Percentiles rank a stretch among this genome's conserved stretches.
Evolutionary conservation across 2,329 filamentous ascomycete genomes (phyloP).

Genomic region (Ambrosiella xylebori): DNA sequence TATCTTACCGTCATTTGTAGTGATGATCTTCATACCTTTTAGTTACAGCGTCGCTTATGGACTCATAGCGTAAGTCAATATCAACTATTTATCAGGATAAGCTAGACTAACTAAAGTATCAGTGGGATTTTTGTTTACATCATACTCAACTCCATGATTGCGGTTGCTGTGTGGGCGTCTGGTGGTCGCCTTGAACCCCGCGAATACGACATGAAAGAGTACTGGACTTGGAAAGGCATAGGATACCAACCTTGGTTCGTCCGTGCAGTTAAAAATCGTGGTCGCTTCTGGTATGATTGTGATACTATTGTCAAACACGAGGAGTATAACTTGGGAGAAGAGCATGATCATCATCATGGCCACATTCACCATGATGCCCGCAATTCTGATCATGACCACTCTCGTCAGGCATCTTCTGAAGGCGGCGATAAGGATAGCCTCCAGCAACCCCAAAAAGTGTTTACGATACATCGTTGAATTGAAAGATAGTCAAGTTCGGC

Average conservation of each 20-base stretch:
- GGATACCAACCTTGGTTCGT: constrained; percentile 32
- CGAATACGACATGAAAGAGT: constrained; percentile 37
- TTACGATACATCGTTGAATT: background rate
- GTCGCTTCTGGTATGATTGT: constrained; percentile 9
- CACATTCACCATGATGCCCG: background rate
- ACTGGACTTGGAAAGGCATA: constrained; percentile 35
- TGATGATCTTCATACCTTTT: constrained; percentile 59
- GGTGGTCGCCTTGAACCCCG: constrained; percentile 28
- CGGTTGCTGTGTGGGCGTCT: constrained; percentile 27
- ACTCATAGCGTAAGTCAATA: constrained; percentile 43
- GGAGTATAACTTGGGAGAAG: constrained; percentile 11
- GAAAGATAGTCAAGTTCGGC: no score
- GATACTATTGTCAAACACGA: constrained; percentile 11
- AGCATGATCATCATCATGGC: background rate
- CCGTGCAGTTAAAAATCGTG: constrained; percentile 19
- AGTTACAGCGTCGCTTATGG: constrained; percentile 66
- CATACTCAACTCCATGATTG: constrained; percentile 31
- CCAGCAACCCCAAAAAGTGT: constrained; percentile 9
- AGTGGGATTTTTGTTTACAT: constrained; percentile 38
- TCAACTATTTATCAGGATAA: constrained; percentile 12
- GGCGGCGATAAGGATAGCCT: constrained; percentile 12
- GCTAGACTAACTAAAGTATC: constrained; percentile 2
- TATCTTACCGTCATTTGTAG: constrained; percentile 57
- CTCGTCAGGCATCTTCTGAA: constrained; percentile 3
- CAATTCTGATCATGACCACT: constrained; percentile 12